Percentiles rank a stretch among this genome's conserved stretches.
Evolutionary conservation across 495 filamentous ascomycete genomes (phyloP).

Genomic region (Trypethelium eluteriae): DNA sequence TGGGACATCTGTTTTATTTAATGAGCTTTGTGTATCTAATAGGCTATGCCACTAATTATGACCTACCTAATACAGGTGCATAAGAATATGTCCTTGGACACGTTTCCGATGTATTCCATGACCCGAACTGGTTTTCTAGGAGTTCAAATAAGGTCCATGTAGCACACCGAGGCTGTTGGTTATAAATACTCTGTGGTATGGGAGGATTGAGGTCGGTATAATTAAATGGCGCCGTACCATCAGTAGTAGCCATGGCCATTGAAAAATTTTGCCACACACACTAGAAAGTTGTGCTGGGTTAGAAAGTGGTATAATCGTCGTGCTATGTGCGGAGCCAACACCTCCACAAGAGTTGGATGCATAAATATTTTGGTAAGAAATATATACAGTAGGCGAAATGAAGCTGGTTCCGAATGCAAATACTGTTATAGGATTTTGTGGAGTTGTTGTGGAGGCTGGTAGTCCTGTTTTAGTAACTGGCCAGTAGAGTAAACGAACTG

Average conservation of each 20-base stretch:
- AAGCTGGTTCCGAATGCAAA: background rate
- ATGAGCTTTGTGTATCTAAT: background rate
- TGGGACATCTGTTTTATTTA: background rate
- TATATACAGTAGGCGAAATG: conserved; percentile 13
- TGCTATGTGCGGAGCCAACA: background rate
- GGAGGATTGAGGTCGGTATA: conserved; percentile 1
- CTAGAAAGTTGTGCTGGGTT: background rate
- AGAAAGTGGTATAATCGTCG: conserved; percentile 3
- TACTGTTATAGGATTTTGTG: background rate
- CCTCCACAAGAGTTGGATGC: conserved; percentile 7
- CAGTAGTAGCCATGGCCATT: background rate
- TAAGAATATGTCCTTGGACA: conserved; percentile 12
- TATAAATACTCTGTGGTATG: conserved; percentile 12
- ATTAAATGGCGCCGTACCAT: conserved; percentile 3
- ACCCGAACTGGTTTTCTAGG: background rate
- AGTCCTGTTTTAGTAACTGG: conserved; percentile 5
- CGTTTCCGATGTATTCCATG: background rate
- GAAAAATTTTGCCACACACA: conserved; percentile 9
- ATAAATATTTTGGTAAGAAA: conserved; percentile 10
- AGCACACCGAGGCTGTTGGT: conserved; percentile 8
- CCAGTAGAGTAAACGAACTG: conserved; percentile 15
- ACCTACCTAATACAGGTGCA: conserved; percentile 19
- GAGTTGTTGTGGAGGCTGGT: background rate
- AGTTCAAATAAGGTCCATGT: background rate
- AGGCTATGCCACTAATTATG: background rate